Evolutionary conservation across 805 yeast genomes (phyloP).

Genomic region (Pichia rugopelliculosa): DNA sequence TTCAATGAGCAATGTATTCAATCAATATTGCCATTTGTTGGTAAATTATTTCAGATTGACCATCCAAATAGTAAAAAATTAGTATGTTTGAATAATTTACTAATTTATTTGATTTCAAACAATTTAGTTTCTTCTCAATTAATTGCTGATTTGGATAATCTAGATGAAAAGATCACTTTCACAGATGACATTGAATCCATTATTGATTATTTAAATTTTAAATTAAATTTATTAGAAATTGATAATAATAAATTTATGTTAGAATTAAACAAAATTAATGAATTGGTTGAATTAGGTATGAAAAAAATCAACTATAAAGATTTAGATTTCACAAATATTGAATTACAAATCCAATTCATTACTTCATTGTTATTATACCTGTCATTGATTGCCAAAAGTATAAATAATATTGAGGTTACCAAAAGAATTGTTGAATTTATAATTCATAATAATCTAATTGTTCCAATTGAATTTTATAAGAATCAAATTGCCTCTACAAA

Average conservation of each 20-base stretch:
- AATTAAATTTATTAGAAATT: constrained; percentile 13
- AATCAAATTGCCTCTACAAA: constrained; percentile 1
- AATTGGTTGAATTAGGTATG: constrained; percentile 3
- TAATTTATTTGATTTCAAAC: constrained; percentile 27
- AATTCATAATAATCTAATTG: constrained; percentile 19
- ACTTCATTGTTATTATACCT: constrained; percentile 20
- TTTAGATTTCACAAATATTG: constrained; percentile 8
- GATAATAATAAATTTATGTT: constrained; percentile 2
- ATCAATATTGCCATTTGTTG: constrained; percentile 26
- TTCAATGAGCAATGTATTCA: constrained; percentile 21
- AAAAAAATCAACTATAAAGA: not conserved
- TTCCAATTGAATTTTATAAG: constrained; percentile 13
- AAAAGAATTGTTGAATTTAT: constrained; percentile 20
- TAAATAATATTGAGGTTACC: constrained; percentile 14
- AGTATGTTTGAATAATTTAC: constrained; percentile 62
- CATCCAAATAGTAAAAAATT: constrained; percentile 49
- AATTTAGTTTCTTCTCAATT: constrained; percentile 1
- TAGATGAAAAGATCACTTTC: not conserved
- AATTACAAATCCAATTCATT: constrained; percentile 15
- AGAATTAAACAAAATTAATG: constrained; percentile 1
- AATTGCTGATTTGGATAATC: not conserved
- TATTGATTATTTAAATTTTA: constrained; percentile 16
- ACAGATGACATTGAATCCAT: constrained; percentile 8
- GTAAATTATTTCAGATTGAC: constrained; percentile 34
- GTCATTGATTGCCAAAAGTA: constrained; percentile 20